Evolutionary conservation across 106 monocot species (phyloP), one percentile per base, ranked within the genome.

Genomic region (Dendrobium nobile): DNA sequence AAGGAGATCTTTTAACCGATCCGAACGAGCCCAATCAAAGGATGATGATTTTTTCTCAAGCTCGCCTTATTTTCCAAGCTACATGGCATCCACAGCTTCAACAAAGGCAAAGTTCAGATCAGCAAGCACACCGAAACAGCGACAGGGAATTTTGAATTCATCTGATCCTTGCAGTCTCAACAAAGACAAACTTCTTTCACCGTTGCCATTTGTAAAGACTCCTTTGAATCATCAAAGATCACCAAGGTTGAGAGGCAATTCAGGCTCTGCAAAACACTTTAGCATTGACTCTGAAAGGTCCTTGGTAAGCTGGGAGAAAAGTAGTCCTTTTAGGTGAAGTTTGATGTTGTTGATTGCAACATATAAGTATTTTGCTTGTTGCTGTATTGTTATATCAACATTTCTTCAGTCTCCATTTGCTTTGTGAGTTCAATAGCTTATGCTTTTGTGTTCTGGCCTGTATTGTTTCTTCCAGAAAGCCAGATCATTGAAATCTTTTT

Each of bases 21-120:
- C 90, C 15, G 75, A 85, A 43, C 41, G 84, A 18, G 77, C 65
- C 54, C 85, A 83, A 31, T 4, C 79, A 13, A 83, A 84, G 72
- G 89, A 92, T 31, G 92, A 92, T 33, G 92, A 90, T 41, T 88
- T 88, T 65, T 84, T 87, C 76, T 79, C 87, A 9, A 80, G 84
- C 81, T 90, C 89, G 54, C 87, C 90, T 44, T 79, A 77, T 20
- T 79, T 88, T 47, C 95, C 95, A 68, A 83, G 86, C 47, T 95
- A 90, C 81, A 95, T 95, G 95, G 90, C 89, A 54, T 80, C 85
- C 24, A 95, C 95, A 5, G 92, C 87, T 75, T 92, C 92, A 2
- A 86, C 90, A 1, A 92, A 85, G 75, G 92, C 95, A 7, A 92
- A 86, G 78, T 88, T 87, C 48, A 85, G 92, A 84, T 95, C 95